Evolutionary conservation across 257 asterid species (phyloP).

Genomic region (Leptodermis oblonga): DNA sequence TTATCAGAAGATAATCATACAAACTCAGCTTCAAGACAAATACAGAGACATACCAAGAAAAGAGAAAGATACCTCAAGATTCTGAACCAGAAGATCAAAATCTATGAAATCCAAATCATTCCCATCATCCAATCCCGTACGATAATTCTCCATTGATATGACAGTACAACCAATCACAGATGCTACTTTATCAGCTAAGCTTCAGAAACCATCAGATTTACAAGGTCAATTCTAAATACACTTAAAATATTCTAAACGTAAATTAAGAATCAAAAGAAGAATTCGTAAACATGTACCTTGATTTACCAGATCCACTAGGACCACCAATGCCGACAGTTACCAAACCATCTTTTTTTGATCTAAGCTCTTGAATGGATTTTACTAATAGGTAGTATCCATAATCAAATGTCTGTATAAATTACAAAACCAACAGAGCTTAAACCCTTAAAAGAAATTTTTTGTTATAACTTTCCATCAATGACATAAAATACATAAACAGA

Average conservation of each 20-base stretch:
- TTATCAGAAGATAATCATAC: not conserved
- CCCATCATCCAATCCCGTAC: conserved; percentile 87
- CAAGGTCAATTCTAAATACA: conserved; percentile 12
- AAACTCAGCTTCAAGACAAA: not conserved
- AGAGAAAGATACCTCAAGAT: conserved; percentile 67
- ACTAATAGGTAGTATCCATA: conserved; percentile 97
- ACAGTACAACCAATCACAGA: conserved; percentile 88
- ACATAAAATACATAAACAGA: conserved; percentile 7
- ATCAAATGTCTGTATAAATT: conserved; percentile 77
- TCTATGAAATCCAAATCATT: conserved; percentile 83
- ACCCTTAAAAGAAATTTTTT: not conserved
- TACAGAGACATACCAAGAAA: not conserved
- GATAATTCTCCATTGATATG: conserved; percentile 94
- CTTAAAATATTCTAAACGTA: not conserved
- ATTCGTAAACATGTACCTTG: conserved; percentile 51
- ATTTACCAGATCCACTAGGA: conserved; percentile 97
- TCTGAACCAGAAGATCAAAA: conserved; percentile 78
- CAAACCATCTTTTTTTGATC: conserved; percentile 82
- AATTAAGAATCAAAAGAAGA: conserved; percentile 1
- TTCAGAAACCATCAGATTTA: conserved; percentile 52
- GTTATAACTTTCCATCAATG: not conserved
- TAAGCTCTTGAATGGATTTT: conserved; percentile 92
- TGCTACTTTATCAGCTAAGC: conserved; percentile 97
- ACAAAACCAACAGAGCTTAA: conserved; percentile 17
- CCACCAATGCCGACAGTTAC: conserved; percentile 98